phyloP scores from a whole-genome alignment of 2,329 filamentous ascomycete genomes.

The Xylariaceae sp. region DNA sequence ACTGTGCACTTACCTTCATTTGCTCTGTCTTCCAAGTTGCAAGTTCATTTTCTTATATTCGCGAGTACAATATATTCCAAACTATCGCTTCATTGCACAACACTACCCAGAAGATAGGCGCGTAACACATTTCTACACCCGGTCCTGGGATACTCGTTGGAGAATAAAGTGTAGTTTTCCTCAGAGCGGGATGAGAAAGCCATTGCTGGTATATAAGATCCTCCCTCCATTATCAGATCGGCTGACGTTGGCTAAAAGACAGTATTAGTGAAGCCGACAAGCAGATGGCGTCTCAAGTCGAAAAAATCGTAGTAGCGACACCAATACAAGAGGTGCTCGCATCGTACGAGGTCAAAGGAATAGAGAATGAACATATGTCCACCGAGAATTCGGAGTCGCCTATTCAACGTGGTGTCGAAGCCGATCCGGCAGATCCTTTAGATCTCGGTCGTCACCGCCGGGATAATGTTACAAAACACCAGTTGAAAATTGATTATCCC shows the following conservation, averaged over 20 bases:
- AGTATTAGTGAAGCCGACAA: slow-evolving; percentile 5
- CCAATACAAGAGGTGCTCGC: no score
- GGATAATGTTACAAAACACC: slow-evolving; percentile 49
- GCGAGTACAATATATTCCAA: not conserved
- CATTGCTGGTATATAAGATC: no score
- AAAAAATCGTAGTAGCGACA: not conserved
- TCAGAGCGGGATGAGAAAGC: no score
- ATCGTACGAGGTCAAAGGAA: slow-evolving; percentile 5
- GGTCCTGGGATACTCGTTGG: slow-evolving; percentile 12
- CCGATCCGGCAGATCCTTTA: slow-evolving; percentile 44
- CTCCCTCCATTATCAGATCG: slow-evolving; percentile 6
- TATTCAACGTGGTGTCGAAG: slow-evolving; percentile 4
- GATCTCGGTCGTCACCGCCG: slow-evolving; percentile 50
- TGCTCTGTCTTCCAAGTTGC: not conserved
- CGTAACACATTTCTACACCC: slow-evolving; percentile 4
- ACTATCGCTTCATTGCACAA: slow-evolving; percentile 7
- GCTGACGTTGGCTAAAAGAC: slow-evolving; percentile 13
- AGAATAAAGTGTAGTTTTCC: slow-evolving; percentile 1
- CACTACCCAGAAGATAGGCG: slow-evolving; percentile 8
- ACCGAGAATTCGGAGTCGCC: slow-evolving; percentile 7
- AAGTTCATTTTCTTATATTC: not conserved
- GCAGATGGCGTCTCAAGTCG: slow-evolving; percentile 3
- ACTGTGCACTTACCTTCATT: not conserved
- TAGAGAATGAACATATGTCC: not conserved
- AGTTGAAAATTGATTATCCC: slow-evolving; percentile 57